phyloP scores from a whole-genome alignment of 1,284 basidiomycete species.

The Ganoderma sp. region DNA sequence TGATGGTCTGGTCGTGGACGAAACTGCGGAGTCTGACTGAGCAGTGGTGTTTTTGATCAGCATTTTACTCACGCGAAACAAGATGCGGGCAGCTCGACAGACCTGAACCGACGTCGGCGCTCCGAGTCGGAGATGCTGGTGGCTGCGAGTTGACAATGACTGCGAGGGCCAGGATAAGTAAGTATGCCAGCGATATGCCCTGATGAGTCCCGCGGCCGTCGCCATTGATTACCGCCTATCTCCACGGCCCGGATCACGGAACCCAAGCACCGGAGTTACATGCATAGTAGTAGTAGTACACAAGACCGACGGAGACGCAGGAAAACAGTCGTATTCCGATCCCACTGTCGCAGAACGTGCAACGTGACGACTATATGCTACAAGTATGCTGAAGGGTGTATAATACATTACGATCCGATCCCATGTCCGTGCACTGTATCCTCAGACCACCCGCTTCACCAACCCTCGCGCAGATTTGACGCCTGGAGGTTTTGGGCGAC shows the following conservation, averaged over 20 bases:
- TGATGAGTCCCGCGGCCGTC: not conserved
- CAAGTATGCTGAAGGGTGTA: constrained; percentile 7
- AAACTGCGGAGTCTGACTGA: not conserved
- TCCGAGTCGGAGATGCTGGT: not conserved
- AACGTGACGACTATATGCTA: constrained; percentile 15
- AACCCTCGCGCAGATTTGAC: constrained; percentile 14
- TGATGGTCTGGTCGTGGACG: not conserved
- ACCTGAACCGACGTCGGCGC: not conserved
- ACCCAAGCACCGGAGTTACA: not conserved
- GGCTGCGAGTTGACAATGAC: too few species aligned
- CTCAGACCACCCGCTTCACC: constrained; percentile 22
- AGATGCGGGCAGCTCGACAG: not conserved
- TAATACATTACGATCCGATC: constrained; percentile 6
- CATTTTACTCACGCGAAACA: not conserved
- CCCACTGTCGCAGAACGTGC: not conserved
- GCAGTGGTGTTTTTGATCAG: not conserved
- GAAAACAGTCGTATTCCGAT: not conserved
- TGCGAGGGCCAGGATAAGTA: too few species aligned
- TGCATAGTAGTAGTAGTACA: too few species aligned
- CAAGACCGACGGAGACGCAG: too few species aligned
- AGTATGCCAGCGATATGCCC: not conserved
- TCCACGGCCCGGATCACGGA: not conserved
- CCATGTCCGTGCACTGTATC: not conserved
- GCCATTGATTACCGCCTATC: not conserved
- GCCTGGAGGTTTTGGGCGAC: constrained; percentile 34